A percentile compares a stretch with the other conserved stretches of the same genome.
These are phyloP conservation scores for Tricholoma furcatifolium DNA, from an alignment of 768 basidiomycete genomes.

Conservation along the genomic window DNA sequence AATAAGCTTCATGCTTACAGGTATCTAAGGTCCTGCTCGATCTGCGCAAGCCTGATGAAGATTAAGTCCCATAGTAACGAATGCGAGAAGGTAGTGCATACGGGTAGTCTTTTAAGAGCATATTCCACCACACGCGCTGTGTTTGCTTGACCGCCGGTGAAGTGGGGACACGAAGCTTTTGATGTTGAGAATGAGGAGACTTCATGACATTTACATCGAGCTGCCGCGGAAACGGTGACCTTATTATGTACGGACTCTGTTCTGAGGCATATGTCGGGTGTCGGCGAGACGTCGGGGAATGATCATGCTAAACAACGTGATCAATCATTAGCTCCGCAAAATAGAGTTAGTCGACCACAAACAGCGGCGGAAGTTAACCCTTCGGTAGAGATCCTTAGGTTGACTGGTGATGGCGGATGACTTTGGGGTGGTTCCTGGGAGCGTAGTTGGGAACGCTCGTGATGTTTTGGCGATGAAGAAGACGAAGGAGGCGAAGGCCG, in stretches of 20 bases:
- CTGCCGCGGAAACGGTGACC: slow-evolving; percentile 37
- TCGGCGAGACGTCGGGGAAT: slow-evolving; percentile 30
- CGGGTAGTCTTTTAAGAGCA: slow-evolving; percentile 36
- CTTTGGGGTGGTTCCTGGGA: slow-evolving; percentile 10
- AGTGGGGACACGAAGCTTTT: slow-evolving; percentile 33
- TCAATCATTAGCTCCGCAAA: slow-evolving; percentile 1
- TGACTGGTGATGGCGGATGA: slow-evolving; percentile 20
- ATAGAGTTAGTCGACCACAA: slow-evolving; percentile 9
- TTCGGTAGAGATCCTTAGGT: slow-evolving; percentile 29
- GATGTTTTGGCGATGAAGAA: slow-evolving; percentile 20
- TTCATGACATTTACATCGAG: slow-evolving; percentile 36
- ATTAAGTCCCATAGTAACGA: slow-evolving; percentile 7
- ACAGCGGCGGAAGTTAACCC: slow-evolving; percentile 26
- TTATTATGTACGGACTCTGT: slow-evolving; percentile 29
- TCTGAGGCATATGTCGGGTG: slow-evolving; percentile 34
- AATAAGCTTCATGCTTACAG: slow-evolving; percentile 37
- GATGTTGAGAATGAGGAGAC: slow-evolving; percentile 29
- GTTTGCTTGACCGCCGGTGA: slow-evolving; percentile 32
- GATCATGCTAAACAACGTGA: slow-evolving; percentile 24
- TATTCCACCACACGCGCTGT: slow-evolving; percentile 44
- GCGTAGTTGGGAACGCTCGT: slow-evolving; percentile 22
- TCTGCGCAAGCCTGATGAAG: slow-evolving; percentile 42
- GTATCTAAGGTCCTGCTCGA: slow-evolving; percentile 47
- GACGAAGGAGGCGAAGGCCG: slow-evolving; percentile 23
- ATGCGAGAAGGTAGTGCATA: slow-evolving; percentile 19